phyloP scores from a whole-genome alignment of 495 filamentous ascomycete species.

The Hyaloscypha variabilis region DNA sequence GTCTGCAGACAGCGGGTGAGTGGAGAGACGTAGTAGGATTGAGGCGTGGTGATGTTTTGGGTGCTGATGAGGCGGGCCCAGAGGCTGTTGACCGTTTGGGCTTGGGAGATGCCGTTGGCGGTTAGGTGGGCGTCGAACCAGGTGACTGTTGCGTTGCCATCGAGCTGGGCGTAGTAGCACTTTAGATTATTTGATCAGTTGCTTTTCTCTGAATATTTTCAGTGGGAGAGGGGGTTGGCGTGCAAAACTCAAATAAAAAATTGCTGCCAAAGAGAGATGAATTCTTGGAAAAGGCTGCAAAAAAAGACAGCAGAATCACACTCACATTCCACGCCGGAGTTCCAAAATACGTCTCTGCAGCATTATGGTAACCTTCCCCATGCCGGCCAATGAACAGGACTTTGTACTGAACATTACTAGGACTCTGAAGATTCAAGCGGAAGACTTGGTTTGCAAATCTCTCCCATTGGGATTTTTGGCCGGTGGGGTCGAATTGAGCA shows the following conservation, averaged over 20 bases:
- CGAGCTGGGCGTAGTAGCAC: slow-evolving; percentile 70
- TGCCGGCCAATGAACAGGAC: slow-evolving; percentile 70
- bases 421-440: slow-evolving; percentile 50
- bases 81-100: slow-evolving; percentile 58
- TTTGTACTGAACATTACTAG: slow-evolving; percentile 60
- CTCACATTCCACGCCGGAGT: slow-evolving; percentile 68
- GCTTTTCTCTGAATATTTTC: too few species aligned
- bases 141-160: slow-evolving; percentile 64
- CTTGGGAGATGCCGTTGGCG: slow-evolving; percentile 58
- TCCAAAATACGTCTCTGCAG: slow-evolving; percentile 64
- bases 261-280: too few species aligned
- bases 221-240: too few species aligned
- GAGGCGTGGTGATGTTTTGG: slow-evolving; percentile 61
- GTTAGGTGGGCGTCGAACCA: slow-evolving; percentile 76
- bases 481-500: slow-evolving; percentile 27
- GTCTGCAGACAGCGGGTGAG: slow-evolving; percentile 68
- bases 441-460: slow-evolving; percentile 60
- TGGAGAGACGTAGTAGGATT: slow-evolving; percentile 69
- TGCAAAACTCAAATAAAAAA: too few species aligned
- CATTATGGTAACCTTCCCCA: slow-evolving; percentile 70
- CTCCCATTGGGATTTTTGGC: slow-evolving; percentile 61
- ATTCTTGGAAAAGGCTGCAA: neutral
- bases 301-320: neutral
- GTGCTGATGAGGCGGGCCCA: slow-evolving; percentile 57
- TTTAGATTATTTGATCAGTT: too few species aligned